Base-by-base conservation (phyloP, 148 eudicot genomes). In the Arctostaphylos glauca region DNA sequence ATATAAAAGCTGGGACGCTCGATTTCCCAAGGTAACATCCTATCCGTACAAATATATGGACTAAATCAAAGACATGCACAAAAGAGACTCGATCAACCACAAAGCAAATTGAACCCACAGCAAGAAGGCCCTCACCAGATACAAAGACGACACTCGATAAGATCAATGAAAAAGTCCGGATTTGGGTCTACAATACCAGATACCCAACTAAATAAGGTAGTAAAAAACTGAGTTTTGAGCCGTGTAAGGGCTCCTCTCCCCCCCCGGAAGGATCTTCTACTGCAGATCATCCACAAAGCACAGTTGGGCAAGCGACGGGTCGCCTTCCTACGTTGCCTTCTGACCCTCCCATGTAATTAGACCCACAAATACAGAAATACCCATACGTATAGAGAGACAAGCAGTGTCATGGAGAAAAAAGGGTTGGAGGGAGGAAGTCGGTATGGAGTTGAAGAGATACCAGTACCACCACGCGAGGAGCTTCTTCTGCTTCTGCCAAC, bases 401-500 rank as follows among this genome's bases (percentile, higher is more conserved):
- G 70, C 12, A 84, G 46, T 52, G 16, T 80, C 55, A 85, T 44
- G 47, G 76, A 78, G 55, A 71, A 43, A 77, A 68, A 81, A 25
- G 38, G 38, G 38, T 31, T 31, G 38, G 38, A 31, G 77, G 76
- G 82, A 53, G 54, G 43, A 21, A 5, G 38, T 62, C 15, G 50
- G 31, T 50, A 47, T 9, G 25, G 62, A 13, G 44, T 4, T 55
- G 80, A 67, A 85, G 74, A 84, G 81, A 80, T 79, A 78, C 88
- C 85, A 82, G 59, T 73, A 86, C 84, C 84, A 76, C 64, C 84
- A 84, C 23, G 80, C 81, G 82, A 81, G 81, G 67, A 84, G 79
- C 56, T 74, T 76, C 77, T 71, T 3, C 79, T 72, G 64, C 59
- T 72, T 82, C 59, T 53, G 64, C 77, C 59, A n/a, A 43, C 48